Evolutionary conservation across 2,329 filamentous ascomycete species (phyloP).

Genomic region (Exophiala xenobiotica): DNA sequence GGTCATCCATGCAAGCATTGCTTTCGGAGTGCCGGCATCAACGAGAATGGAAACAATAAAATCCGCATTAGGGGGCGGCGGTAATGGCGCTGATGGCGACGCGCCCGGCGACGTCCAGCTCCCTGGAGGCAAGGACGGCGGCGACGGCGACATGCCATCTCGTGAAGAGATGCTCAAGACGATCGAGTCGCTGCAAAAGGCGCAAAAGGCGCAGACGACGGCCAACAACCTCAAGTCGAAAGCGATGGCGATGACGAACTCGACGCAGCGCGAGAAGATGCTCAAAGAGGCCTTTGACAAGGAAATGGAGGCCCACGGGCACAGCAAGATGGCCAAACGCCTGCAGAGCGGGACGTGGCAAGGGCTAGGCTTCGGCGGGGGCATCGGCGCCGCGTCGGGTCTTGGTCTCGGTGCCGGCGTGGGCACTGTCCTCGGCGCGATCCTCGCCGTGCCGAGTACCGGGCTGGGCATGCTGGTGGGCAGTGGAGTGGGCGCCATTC

Average conservation of each 20-base stretch:
- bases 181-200: slow-evolving; percentile 20
- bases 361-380: slow-evolving; percentile 22
- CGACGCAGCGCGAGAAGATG: slow-evolving; percentile 20
- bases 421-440: slow-evolving; percentile 19
- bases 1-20: too few relatives aligned
- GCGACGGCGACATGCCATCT: slow-evolving; percentile 2
- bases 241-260: slow-evolving; percentile 19
- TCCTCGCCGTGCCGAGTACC: slow-evolving; percentile 18
- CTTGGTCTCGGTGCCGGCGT: slow-evolving; percentile 19
- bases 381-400: slow-evolving; percentile 24
- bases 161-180: slow-evolving; percentile 21
- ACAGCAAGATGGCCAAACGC: slow-evolving; percentile 25
- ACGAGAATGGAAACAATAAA: background rate
- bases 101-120: background rate
- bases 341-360: slow-evolving; percentile 24
- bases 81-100: slow-evolving; percentile 4
- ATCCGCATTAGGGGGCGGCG: background rate
- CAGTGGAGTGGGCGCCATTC: slow-evolving; percentile 18
- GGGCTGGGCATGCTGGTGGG: slow-evolving; percentile 21
- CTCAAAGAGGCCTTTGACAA: slow-evolving; percentile 25
- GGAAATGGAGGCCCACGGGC: slow-evolving; percentile 24
- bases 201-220: slow-evolving; percentile 22
- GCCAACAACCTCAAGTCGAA: slow-evolving; percentile 22
- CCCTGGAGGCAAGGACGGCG: background rate
- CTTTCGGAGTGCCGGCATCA: too few relatives aligned